A percentile compares a stretch with the other conserved stretches of the same genome.
These are phyloP conservation scores for Parmelia sp. DNA, from an alignment of 495 filamentous ascomycete species.

Conservation along the genomic window DNA sequence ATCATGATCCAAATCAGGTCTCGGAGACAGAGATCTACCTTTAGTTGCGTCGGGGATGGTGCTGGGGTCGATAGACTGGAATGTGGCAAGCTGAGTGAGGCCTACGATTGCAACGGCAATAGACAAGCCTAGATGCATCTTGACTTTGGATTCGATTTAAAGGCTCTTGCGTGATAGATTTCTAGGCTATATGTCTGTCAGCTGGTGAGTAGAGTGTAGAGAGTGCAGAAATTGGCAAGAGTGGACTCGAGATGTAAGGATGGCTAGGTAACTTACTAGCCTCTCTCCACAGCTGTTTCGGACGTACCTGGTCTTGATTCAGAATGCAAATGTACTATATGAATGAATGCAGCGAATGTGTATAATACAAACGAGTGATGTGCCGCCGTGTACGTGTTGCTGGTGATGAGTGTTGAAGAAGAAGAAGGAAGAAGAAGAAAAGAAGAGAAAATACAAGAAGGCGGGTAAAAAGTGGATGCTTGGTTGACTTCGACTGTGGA, in stretches of 20 bases:
- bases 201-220: background rate
- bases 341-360: slow-evolving; percentile 2
- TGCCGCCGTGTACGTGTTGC: background rate
- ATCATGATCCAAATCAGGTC: background rate
- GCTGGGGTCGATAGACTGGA: slow-evolving; percentile 56
- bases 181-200: background rate
- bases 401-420: background rate
- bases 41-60: slow-evolving; percentile 45
- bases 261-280: slow-evolving; percentile 1
- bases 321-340: background rate
- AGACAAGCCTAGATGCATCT: slow-evolving; percentile 17
- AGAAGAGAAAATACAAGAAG: too few relatives aligned
- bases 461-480: slow-evolving; percentile 9
- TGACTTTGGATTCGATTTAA: background rate
- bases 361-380: slow-evolving; percentile 11
- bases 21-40: slow-evolving; percentile 31
- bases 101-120: slow-evolving; percentile 16
- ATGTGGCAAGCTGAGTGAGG: slow-evolving; percentile 30
- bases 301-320: background rate
- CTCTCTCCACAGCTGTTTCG: background rate
- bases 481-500: background rate
- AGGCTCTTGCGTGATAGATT: background rate
- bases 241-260: slow-evolving; percentile 7
- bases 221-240: background rate
- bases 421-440: background rate